Base-by-base conservation (phyloP, 768 basidiomycete genomes). In the Leccinum subtestaceum region DNA sequence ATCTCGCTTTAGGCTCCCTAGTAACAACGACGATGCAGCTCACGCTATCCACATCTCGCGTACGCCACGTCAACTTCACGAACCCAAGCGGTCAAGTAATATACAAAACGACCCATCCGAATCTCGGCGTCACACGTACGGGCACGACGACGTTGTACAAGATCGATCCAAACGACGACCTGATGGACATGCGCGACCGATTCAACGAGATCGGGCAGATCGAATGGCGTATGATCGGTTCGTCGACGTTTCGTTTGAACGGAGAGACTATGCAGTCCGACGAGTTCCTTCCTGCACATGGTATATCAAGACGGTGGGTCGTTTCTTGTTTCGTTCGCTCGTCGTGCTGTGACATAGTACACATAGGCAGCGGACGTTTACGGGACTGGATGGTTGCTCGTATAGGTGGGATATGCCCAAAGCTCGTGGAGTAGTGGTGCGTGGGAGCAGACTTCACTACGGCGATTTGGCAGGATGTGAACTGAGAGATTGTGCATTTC, bases 181-280 rank as follows among this genome's bases (percentile, higher is more conserved):
- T 54, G 2, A 43, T 29, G 27, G 65, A 70, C 27, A 66, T 69
- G 67, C 65, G 25, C 0, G 72, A 71, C 55, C 63, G 60, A 11
- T 75, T 74, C 55, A 66, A 65, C 0, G 62, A 63, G 6, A 63
- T 74, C 36, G 78, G 69, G 7, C 67, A 70, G 51, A 74, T 78
- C 12, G 69, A 75, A 13, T 75, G 73, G 72, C 67, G 53, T 7
- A 6, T 59, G 2, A 13, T 72, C 9, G 58, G 56, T 21, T 64
- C 72, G 1, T 67, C 75, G 7, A 67, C 59, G 21, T 61, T 78
- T 40, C 67, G 63, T 3, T 67, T 75, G 21, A 57, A 65, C 5
- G 76, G 67, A 6, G 21, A 67, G 15, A 72, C 72, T 55, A 56
- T 70, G 40, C 52, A 62, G 19, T 64, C 70, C 1, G 51, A 55